Evolutionary conservation across 768 basidiomycete species (phyloP), one percentile per base, ranked within the genome.

Genomic region (Tricholoma sp.): DNA sequence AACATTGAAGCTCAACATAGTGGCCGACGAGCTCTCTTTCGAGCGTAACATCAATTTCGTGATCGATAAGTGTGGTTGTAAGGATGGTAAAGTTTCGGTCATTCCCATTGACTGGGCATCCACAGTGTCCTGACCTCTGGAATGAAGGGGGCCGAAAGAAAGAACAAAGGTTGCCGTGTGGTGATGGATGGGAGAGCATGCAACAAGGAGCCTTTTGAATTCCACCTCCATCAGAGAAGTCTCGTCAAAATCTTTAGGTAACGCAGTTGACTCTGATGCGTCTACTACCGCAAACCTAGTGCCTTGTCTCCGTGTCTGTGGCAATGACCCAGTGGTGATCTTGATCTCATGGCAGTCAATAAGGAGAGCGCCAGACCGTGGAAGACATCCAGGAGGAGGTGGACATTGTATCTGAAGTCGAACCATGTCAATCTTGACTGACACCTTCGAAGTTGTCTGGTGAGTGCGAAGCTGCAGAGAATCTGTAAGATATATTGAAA

Each of bases 371-470:
- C 93, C 91, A 45, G 91, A 91, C 22, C 89, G 82, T 16, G 75
- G 76, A 6, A 66, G 37, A 22, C 62, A 69, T 1, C 67, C 67
- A 18, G 74, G 66, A 4, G 85, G 84, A 29, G 90, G 76, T 5
- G 86, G 84, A 65, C 82, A 85, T 49, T 89, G 82, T 50, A 88
- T 65, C 66, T 93, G 81, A 19, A 88, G 46, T 18, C 93, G 83
- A 46, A 94, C 65, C 71, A 86, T 74, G 12, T 81, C 71, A 31
- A 85, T 75, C 18, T 67, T 69, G 39, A 88, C 61, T 1, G 65
- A 64, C 2, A 81, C 43, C 50, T 64, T 61, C 24, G 67, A 37
- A 19, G 29, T 61, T 16, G 54, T 52, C 34, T 29, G 49, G 52
- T 53, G 41, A 22, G 19, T 59, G 29, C 27, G 47, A 50, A 0